Conservation (phyloP, 1,284 basidiomycete species). For the Leccinum variabile region DNA sequence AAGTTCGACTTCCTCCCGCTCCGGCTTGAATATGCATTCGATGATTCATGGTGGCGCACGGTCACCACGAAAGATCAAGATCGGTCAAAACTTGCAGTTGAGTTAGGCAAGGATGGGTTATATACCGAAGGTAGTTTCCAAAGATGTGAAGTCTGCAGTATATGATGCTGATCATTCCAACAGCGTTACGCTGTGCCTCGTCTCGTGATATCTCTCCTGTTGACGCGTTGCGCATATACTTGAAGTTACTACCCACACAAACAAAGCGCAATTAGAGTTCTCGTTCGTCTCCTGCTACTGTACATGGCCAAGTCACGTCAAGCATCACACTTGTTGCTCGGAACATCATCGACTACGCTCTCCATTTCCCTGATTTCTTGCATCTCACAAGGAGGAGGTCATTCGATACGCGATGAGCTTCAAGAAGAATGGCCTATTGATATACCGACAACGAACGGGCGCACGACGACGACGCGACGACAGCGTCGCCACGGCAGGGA, state of each 20-base stretch:
- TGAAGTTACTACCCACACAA: slow-evolving; percentile 73
- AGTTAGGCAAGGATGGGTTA: too few species aligned
- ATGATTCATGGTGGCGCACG: slow-evolving; percentile 61
- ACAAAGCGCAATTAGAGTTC: slow-evolving; percentile 63
- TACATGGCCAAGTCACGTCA: slow-evolving; percentile 57
- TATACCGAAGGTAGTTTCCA: too few species aligned
- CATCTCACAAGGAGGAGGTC: slow-evolving; percentile 80
- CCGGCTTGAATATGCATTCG: slow-evolving; percentile 71
- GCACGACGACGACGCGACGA: neutral
- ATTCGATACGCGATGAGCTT: slow-evolving; percentile 70
- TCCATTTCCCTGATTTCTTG: slow-evolving; percentile 76
- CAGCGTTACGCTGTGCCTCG: slow-evolving; percentile 34
- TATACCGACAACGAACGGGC: slow-evolving; percentile 1
- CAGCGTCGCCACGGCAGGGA: too few species aligned
- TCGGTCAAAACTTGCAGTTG: slow-evolving; percentile 60
- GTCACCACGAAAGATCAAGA: slow-evolving; percentile 57
- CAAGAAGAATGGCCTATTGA: slow-evolving; percentile 60
- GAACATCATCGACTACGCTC: slow-evolving; percentile 78
- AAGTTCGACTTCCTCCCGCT: slow-evolving; percentile 60
- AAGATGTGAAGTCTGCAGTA: neutral
- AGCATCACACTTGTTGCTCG: slow-evolving; percentile 78
- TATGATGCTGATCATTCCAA: slow-evolving; percentile 20
- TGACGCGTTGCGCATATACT: slow-evolving; percentile 54
- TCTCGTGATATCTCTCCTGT: slow-evolving; percentile 37
- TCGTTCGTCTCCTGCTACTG: slow-evolving; percentile 70